Base-by-base conservation (phyloP, 345 rosid genomes). In the Arabis alpina region DNA sequence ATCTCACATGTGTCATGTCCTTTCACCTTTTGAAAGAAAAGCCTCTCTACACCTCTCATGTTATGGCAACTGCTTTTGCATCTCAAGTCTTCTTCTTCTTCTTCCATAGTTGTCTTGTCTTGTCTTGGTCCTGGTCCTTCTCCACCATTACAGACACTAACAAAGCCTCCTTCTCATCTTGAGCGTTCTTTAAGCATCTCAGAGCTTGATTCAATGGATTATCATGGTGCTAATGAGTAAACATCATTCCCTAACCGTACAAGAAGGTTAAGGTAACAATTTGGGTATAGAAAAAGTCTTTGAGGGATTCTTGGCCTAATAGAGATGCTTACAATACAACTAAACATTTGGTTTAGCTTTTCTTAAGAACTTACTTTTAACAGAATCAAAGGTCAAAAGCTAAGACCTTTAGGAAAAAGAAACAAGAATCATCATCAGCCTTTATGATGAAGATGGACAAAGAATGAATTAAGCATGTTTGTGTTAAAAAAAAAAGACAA, bases 391-490 rank as follows among this genome's bases (percentile, higher is more conserved):
- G 30, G 66, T 58, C 48, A 66, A 43, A 43, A 73, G 45, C 50
- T 55, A 64, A 57, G n/a, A 57, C 36, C 36, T 28, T 39, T n/a
- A 64, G 37, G 13, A 15, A 5, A 43, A 54, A 30, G 49, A 54
- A 72, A 72, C 49, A 56, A 73, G 59, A 57, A 23, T 74, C 61
- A 73, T 19, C 23, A 19, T 64, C 76, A 65, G 65, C 47, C 53
- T 57, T 60, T 19, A 19, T 19, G 23, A 19, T 19, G 23, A 19
- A 19, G 23, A 19, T 19, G 23, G 23, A 19, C 23, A 19, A 19
- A 19, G 23, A 19, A 19, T 19, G 23, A 19, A 19, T 19, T 19
- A 19, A 19, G 23, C 23, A 19, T 19, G 23, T 19, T 19, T 19
- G 23, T 19, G 23, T 19, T 19, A 19, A 19, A 19, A 19, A 19